phyloP scores from a whole-genome alignment of 148 eudicot species.

The Simmondsia chinensis region DNA sequence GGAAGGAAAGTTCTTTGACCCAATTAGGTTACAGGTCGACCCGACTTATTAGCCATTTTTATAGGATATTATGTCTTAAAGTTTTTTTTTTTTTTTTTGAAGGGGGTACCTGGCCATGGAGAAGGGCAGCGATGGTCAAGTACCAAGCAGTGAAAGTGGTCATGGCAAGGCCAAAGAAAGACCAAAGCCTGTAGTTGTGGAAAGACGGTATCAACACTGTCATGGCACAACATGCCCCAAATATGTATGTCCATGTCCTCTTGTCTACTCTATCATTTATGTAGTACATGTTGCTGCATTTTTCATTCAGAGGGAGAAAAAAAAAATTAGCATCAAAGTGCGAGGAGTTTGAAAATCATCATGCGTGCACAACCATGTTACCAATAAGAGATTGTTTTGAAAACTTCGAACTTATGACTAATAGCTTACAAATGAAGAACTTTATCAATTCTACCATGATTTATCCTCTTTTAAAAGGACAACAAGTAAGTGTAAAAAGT shows the following conservation, averaged over 20 bases:
- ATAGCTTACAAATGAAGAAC: too few species aligned
- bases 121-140: conserved; percentile 47
- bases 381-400: too few species aligned
- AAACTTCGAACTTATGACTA: too few species aligned
- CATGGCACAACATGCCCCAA: conserved; percentile 73
- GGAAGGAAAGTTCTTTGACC: too few species aligned
- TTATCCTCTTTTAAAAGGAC: too few species aligned
- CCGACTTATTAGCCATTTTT: not conserved
- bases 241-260: conserved; percentile 78
- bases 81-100: not conserved
- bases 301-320: not conserved
- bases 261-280: conserved; percentile 56
- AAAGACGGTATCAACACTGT: conserved; percentile 64
- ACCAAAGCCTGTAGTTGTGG: conserved; percentile 71
- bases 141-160: conserved; percentile 85
- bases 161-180: conserved; percentile 65
- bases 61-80: not conserved
- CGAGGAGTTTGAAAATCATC: not conserved
- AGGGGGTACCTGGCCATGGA: conserved; percentile 51
- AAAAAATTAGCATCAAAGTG: not conserved
- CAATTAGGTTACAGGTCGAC: too few species aligned
- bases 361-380: not conserved
- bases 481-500: too few species aligned
- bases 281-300: conserved; percentile 62
- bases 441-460: too few species aligned